Base-by-base conservation (phyloP, 306 rosid genomes). In the Boehmeria nivea region DNA sequence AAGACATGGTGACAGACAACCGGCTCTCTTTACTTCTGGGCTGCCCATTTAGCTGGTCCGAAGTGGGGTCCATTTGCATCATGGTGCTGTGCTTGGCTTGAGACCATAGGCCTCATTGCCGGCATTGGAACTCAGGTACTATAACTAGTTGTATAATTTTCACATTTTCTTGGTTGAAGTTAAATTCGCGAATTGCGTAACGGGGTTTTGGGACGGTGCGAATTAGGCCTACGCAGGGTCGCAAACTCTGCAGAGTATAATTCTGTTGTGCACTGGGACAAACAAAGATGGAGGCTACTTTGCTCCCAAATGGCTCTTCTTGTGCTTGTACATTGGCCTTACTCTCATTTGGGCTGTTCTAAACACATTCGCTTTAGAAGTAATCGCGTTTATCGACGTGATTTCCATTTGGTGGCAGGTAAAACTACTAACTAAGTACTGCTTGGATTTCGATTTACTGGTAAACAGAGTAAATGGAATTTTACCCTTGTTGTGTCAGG, bases 371-470 rank as follows among this genome's bases (percentile, higher is more conserved):
- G 89, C 94, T 1, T 64, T 87, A 14, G 80, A 87, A 71, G 94
- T 87, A 17, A 81, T 87, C 38, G 96, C 96, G 34, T 75, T 84
- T 42, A 77, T 87, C 17, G 89, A 81, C 43, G 51, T 87, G 15
- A 80, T 87, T 54, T 87, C 96, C 13, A 87, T 87, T 48, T 87
- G 94, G 96, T 87, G 96, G 94, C 94, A 87, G 96, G 96, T 87
- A 79, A 16, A 36, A 13, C 12, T 22, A 15, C 21, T 2, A 55
- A 12, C 60, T 22, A 22, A 37, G n/a, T n/a, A n/a, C n/a, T n/a
- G n/a, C n/a, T n/a, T n/a, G n/a, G n/a, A n/a, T n/a, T n/a, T n/a
- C n/a, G n/a, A n/a, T n/a, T n/a, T n/a, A n/a, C n/a, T n/a, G n/a
- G n/a, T n/a, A n/a, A n/a, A n/a, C n/a, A n/a, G n/a, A n/a, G n/a